Conservation (phyloP, 208 protist species). For the Tritrichomonas foetus region DNA sequence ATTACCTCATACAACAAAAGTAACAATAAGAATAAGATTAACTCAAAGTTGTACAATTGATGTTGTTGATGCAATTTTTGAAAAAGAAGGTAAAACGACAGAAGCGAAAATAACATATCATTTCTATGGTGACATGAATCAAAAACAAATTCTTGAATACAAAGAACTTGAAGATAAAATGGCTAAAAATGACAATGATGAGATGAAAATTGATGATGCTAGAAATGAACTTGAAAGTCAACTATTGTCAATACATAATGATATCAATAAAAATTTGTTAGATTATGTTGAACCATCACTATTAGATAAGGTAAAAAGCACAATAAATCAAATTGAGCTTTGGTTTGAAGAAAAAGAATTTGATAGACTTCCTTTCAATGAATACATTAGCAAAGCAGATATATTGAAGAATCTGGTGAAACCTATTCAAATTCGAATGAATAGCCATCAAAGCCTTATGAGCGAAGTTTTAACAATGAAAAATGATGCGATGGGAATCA, state of each 20-base stretch:
- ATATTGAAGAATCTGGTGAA: not conserved
- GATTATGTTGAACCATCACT: not conserved
- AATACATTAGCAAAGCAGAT: not conserved
- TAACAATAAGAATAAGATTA: not conserved
- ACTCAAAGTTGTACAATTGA: not conserved
- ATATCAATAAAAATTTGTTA: not conserved
- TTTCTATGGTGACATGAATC: not conserved
- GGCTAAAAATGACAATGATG: not conserved
- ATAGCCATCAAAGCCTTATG: not conserved
- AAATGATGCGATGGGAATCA: not conserved
- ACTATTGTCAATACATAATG: not conserved
- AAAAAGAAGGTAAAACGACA: no score
- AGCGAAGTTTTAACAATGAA: not conserved
- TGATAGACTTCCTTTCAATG: not conserved
- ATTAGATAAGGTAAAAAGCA: not conserved
- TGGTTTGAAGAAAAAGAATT: slow-evolving; percentile 29
- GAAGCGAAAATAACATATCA: not conserved
- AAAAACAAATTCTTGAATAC: not conserved
- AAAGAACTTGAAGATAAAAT: not conserved
- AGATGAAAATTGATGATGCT: not conserved
- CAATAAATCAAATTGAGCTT: not conserved
- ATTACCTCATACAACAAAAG: not conserved
- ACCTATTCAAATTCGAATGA: not conserved
- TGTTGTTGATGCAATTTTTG: not conserved
- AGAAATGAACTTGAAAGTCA: not conserved